These are phyloP conservation scores for Chalaropsis ovoidea DNA, from an alignment of 2,329 filamentous ascomycete species.

Conservation along the genomic window DNA sequence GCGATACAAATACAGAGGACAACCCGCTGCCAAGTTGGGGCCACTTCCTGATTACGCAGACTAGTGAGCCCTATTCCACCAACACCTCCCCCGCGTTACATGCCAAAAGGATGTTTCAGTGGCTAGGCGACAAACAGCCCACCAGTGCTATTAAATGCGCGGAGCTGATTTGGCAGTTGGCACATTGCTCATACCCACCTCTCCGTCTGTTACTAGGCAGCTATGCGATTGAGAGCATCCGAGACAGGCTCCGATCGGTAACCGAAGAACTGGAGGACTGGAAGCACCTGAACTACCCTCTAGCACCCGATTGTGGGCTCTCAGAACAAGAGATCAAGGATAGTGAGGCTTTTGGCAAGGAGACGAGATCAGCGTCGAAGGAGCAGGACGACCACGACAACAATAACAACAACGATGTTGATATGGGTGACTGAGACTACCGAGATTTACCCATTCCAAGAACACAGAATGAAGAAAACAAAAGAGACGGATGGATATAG, in stretches of 20 bases:
- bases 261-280: slow-evolving; percentile 93
- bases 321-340: slow-evolving; percentile 24
- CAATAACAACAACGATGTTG: slow-evolving; percentile 12
- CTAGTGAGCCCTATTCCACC: slow-evolving; percentile 69
- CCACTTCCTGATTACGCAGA: slow-evolving; percentile 81
- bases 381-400: slow-evolving; percentile 16
- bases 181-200: slow-evolving; percentile 89
- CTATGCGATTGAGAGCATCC: slow-evolving; percentile 91
- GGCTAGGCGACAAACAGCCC: slow-evolving; percentile 85
- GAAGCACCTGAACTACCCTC: slow-evolving; percentile 63
- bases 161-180: slow-evolving; percentile 88
- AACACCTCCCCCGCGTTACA: slow-evolving; percentile 76
- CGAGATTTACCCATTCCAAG: neutral
- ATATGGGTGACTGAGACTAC: slow-evolving; percentile 23
- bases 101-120: slow-evolving; percentile 82
- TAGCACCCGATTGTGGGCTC: slow-evolving; percentile 22
- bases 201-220: slow-evolving; percentile 76
- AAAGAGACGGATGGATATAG: neutral
- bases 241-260: slow-evolving; percentile 77
- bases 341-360: slow-evolving; percentile 10
- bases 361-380: neutral
- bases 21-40: slow-evolving; percentile 69
- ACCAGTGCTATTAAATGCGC: slow-evolving; percentile 88
- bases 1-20: slow-evolving; percentile 50
- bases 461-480: neutral